phyloP scores from a whole-genome alignment of 805 yeast genomes.

The Blastobotrys robertii region DNA sequence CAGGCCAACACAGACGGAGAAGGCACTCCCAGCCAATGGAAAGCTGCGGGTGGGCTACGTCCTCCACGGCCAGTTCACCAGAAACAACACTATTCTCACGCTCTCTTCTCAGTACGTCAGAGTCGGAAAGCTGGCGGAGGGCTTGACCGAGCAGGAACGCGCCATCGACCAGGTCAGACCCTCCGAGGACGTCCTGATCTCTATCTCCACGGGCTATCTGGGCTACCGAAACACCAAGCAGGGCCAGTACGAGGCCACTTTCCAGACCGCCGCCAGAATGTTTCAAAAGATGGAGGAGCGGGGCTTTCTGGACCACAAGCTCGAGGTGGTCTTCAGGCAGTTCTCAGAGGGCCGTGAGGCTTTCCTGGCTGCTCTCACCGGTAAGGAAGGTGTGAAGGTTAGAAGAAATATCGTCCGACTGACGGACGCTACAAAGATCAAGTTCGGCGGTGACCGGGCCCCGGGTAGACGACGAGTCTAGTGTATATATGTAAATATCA shows the following conservation, averaged over 20 bases:
- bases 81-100: constrained; percentile 76
- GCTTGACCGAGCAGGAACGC: constrained; percentile 41
- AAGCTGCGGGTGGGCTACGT: constrained; percentile 47
- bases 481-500: neutral
- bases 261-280: constrained; percentile 68
- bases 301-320: constrained; percentile 44
- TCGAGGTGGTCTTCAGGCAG: constrained; percentile 71
- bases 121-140: constrained; percentile 17
- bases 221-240: constrained; percentile 88
- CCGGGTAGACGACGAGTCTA: constrained; percentile 55
- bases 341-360: constrained; percentile 89
- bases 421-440: constrained; percentile 70
- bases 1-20: neutral
- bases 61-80: constrained; percentile 64
- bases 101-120: constrained; percentile 45
- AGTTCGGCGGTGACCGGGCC: constrained; percentile 87
- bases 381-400: constrained; percentile 74
- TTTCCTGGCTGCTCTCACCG: constrained; percentile 70
- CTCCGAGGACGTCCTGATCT: constrained; percentile 62
- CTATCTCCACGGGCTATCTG: constrained; percentile 70
- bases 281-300: constrained; percentile 63
- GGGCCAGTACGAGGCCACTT: constrained; percentile 88
- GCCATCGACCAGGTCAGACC: constrained; percentile 65
- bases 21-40: constrained; percentile 9
- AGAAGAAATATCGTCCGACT: constrained; percentile 60